Conservation (phyloP, 2,329 filamentous ascomycete species). For the Aspergillus floridensis region DNA sequence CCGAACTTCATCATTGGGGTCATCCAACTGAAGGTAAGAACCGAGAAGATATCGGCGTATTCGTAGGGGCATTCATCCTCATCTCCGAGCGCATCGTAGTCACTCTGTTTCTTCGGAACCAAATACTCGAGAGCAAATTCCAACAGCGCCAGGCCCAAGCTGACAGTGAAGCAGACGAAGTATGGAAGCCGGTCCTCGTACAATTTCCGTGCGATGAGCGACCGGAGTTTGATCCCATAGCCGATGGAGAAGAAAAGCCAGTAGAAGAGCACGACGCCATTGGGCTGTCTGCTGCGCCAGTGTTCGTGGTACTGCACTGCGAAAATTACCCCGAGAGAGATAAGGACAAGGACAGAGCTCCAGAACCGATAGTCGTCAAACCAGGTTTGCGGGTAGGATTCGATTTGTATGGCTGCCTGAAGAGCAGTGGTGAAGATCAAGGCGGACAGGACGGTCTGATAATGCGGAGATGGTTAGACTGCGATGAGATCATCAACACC, state of each 20-base stretch:
- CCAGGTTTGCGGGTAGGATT: constrained; percentile 68
- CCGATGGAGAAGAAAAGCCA: constrained; percentile 83
- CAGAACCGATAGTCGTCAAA: constrained; percentile 81
- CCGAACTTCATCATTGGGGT: constrained; percentile 95
- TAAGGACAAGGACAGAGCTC: constrained; percentile 69
- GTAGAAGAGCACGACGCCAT: constrained; percentile 85
- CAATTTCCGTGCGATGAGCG: constrained; percentile 73
- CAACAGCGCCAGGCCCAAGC: constrained; percentile 64
- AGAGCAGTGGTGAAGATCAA: constrained; percentile 67
- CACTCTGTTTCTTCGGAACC: constrained; percentile 72
- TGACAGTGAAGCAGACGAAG: constrained; percentile 72
- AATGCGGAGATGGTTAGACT: constrained; percentile 1
- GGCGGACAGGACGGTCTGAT: constrained; percentile 61
- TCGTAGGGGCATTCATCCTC: constrained; percentile 70
- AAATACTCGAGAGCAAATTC: constrained; percentile 83
- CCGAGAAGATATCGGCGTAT: constrained; percentile 90
- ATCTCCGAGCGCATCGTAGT: constrained; percentile 65
- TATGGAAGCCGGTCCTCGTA: constrained; percentile 67
- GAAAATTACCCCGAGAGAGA: constrained; percentile 72
- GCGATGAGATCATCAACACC: neutral
- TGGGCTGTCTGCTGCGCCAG: constrained; percentile 75
- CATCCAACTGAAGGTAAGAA: constrained; percentile 97
- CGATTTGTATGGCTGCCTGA: constrained; percentile 74
- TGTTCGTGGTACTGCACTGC: constrained; percentile 84
- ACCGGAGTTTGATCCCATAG: constrained; percentile 79